These are phyloP conservation scores for Melampsora larici-populina DNA, from an alignment of 1,284 basidiomycete genomes.

Conservation along the genomic window DNA sequence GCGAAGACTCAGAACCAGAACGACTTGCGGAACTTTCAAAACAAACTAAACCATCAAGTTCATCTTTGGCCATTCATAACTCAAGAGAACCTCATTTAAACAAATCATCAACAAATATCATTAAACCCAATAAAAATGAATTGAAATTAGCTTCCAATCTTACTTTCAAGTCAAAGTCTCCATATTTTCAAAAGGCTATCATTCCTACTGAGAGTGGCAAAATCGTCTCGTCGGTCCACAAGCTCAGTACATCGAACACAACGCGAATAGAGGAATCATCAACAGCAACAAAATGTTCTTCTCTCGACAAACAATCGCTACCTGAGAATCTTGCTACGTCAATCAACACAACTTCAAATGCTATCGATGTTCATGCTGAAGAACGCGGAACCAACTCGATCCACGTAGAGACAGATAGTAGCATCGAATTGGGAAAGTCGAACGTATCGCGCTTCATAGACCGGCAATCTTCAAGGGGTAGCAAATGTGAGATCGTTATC, in stretches of 20 bases:
- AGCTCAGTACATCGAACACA: not conserved
- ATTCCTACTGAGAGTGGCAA: not conserved
- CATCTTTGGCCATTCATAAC: not conserved
- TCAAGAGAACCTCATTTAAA: not conserved
- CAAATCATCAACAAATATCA: not conserved
- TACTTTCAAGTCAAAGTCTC: not conserved
- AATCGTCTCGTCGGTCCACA: not conserved
- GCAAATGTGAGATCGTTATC: not conserved
- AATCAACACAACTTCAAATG: not conserved
- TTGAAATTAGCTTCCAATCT: not conserved
- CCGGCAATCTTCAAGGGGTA: not conserved
- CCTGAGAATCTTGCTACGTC: not conserved
- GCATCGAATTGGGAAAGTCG: not conserved
- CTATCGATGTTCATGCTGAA: not conserved
- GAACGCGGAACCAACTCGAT: not conserved
- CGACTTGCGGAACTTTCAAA: not conserved
- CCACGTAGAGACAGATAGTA: not conserved
- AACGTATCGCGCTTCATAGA: not conserved
- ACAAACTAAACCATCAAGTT: not conserved
- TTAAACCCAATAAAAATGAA: not conserved
- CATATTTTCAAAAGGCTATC: not conserved
- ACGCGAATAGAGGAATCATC: no score
- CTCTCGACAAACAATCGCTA: not conserved
- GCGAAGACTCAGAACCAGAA: conserved; percentile 1
- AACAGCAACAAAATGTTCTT: not conserved